Evolutionary conservation across 75 land plant genomes (phyloP).

Genomic region (Picea glauca): DNA sequence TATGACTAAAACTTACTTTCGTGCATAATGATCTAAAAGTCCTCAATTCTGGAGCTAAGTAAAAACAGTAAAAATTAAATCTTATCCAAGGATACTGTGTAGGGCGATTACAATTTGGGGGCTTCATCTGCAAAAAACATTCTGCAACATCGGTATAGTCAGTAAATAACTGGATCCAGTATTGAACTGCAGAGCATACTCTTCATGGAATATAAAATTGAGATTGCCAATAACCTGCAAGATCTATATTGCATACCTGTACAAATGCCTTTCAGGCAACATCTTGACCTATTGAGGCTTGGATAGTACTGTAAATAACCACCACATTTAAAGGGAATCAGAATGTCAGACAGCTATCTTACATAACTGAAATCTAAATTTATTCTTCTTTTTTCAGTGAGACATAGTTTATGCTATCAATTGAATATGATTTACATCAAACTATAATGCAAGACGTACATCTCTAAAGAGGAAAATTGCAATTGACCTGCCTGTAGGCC

Average conservation of each 20-base stretch:
- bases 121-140: constrained; percentile 95
- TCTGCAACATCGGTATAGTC: constrained; percentile 40
- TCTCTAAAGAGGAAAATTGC: background rate
- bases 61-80: background rate
- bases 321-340: background rate
- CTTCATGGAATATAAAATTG: too few species aligned
- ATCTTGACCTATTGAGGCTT: constrained; percentile 89
- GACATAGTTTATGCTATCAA: background rate
- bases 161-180: background rate
- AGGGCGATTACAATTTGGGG: constrained; percentile 71
- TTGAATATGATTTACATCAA: background rate
- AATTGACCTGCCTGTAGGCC: background rate
- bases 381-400: background rate
- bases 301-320: constrained; percentile 73
- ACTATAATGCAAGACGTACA: background rate
- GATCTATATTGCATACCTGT: constrained; percentile 56
- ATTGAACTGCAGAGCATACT: too few species aligned
- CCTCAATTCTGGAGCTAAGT: background rate
- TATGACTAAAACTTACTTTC: background rate
- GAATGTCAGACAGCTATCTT: background rate
- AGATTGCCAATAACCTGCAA: too few species aligned
- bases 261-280: constrained; percentile 92
- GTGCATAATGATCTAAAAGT: background rate
- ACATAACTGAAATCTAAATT: background rate
- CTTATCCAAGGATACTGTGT: constrained; percentile 84